Conservation (phyloP, 179 eudicot species). For the Patellifolia procumbens region DNA sequence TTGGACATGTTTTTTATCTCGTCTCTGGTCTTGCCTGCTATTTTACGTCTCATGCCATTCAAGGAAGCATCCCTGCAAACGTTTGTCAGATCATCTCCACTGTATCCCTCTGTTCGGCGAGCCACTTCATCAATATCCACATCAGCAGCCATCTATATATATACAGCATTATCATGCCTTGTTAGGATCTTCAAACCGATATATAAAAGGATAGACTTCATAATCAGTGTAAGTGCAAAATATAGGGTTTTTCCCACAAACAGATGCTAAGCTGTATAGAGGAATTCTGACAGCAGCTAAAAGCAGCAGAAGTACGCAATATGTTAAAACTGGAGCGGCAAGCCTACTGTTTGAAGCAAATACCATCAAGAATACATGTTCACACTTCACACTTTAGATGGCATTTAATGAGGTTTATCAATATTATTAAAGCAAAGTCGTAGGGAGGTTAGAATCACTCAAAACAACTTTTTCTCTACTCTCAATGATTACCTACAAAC, state of each 20-base stretch:
- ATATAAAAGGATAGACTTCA: neutral
- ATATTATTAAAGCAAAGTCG: too few relatives aligned
- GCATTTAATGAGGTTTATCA: too few relatives aligned
- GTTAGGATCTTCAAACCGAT: neutral
- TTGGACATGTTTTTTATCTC: conserved; percentile 97
- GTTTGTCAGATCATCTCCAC: conserved; percentile 97
- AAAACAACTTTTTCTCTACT: too few relatives aligned
- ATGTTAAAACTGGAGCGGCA: neutral
- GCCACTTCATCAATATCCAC: conserved; percentile 89
- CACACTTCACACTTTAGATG: too few relatives aligned
- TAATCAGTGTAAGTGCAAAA: neutral
- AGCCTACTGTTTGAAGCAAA: neutral
- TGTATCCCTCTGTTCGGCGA: conserved; percentile 89
- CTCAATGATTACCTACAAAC: too few relatives aligned
- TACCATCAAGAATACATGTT: neutral
- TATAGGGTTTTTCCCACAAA: neutral
- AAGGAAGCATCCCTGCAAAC: conserved; percentile 94
- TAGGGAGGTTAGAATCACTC: too few relatives aligned
- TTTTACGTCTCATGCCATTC: conserved; percentile 96
- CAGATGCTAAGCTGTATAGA: neutral
- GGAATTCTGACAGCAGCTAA: neutral
- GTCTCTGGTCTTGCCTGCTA: conserved; percentile 93
- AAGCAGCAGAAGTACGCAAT: neutral
- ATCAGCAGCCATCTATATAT: conserved; percentile 78
- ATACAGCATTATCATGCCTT: neutral